Evolutionary conservation across 1,284 basidiomycete species (phyloP).

Genomic region (Acaromyces ingoldii): DNA sequence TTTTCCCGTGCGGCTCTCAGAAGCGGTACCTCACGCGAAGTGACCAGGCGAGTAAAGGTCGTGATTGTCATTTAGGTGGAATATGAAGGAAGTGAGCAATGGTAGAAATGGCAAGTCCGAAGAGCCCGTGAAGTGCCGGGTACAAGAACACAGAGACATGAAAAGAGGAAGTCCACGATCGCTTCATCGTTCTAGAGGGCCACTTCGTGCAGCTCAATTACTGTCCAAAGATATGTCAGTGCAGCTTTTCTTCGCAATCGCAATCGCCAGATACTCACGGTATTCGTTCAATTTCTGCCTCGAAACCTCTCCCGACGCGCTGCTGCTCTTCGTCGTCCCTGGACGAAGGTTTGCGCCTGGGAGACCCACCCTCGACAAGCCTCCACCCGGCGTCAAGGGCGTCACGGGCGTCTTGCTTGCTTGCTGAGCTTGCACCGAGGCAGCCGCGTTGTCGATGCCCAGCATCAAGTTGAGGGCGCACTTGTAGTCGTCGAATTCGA

Average conservation of each 20-base stretch:
- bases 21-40: too few relatives aligned
- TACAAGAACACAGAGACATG: too few relatives aligned
- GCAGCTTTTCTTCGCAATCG: background rate
- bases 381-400: background rate
- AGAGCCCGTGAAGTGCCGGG: too few relatives aligned
- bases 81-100: too few relatives aligned
- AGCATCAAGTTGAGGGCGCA: slow-evolving; percentile 36
- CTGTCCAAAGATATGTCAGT: background rate
- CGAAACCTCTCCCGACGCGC: slow-evolving; percentile 14
- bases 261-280: background rate
- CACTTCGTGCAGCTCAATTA: slow-evolving; percentile 42
- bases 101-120: too few relatives aligned
- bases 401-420: slow-evolving; percentile 4
- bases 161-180: too few relatives aligned
- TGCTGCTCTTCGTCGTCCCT: slow-evolving; percentile 7
- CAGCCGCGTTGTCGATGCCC: slow-evolving; percentile 32
- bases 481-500: slow-evolving; percentile 30
- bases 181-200: too few relatives aligned
- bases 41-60: too few relatives aligned
- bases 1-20: too few relatives aligned
- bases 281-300: slow-evolving; percentile 42
- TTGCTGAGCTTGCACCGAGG: background rate
- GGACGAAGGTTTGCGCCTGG: slow-evolving; percentile 5
- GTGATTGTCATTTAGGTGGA: too few relatives aligned
- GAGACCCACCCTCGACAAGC: background rate